phyloP scores from a whole-genome alignment of 371 early-diverging fungal genomes.

The Mucor mucedo region DNA sequence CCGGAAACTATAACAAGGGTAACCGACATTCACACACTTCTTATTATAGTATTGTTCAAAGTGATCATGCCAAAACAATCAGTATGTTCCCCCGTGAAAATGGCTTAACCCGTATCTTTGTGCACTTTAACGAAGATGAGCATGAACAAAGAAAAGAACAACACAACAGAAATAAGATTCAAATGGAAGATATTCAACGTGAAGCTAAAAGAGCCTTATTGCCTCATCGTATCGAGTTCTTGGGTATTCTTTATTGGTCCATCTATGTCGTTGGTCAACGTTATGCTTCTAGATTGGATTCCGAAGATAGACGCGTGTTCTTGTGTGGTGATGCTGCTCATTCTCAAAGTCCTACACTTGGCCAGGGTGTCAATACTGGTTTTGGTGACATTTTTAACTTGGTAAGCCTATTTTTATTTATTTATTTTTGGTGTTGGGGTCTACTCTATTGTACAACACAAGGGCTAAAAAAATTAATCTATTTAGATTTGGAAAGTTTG shows the following conservation, averaged over 20 bases:
- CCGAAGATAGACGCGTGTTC: conserved; percentile 39
- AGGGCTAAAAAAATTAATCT: neutral
- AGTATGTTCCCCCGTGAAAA: conserved; percentile 54
- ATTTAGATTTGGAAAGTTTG: conserved; percentile 49
- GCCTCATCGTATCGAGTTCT: conserved; percentile 51
- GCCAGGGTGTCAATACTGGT: conserved; percentile 52
- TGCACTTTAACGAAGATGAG: conserved; percentile 50
- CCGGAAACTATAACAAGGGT: neutral
- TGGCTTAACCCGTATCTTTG: conserved; percentile 50
- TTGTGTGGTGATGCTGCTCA: conserved; percentile 56
- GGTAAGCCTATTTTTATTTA: conserved; percentile 19
- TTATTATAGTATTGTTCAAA: conserved; percentile 40
- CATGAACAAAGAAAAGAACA: conserved; percentile 46
- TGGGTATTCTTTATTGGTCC: conserved; percentile 54
- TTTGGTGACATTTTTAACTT: conserved; percentile 53
- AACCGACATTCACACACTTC: too few relatives aligned
- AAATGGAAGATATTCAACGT: conserved; percentile 51
- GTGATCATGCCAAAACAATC: conserved; percentile 42
- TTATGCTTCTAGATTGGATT: conserved; percentile 36
- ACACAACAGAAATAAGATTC: conserved; percentile 52
- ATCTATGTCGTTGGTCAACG: conserved; percentile 54
- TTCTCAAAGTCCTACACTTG: conserved; percentile 51
- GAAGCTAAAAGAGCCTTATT: conserved; percentile 52
- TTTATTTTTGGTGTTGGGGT: neutral
- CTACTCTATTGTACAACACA: neutral